Conservation (phyloP, 306 rosid species). For the Rosa multiflora region DNA sequence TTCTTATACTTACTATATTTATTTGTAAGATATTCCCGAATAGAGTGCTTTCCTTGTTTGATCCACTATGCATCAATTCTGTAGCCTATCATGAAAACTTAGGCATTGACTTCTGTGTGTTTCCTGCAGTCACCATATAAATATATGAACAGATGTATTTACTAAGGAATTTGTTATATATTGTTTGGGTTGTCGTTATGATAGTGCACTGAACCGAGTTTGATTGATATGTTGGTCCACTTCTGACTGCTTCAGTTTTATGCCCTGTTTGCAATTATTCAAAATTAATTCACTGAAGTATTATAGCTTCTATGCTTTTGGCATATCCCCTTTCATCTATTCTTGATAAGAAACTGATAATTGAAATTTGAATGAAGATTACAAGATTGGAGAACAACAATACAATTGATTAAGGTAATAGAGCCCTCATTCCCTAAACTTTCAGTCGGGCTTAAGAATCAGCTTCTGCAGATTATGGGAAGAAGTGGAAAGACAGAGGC, state of each 20-base stretch:
- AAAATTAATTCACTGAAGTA: not conserved
- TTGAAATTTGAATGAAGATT: conserved; percentile 48
- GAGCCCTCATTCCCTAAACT: conserved; percentile 70
- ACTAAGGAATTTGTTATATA: not conserved
- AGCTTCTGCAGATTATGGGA: conserved; percentile 74
- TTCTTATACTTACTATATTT: not conserved
- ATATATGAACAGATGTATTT: not conserved
- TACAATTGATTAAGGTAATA: conserved; percentile 61
- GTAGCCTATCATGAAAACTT: not conserved
- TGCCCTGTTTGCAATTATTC: not conserved
- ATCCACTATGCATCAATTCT: not conserved
- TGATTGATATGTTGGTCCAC: not conserved
- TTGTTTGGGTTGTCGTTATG: too few species aligned
- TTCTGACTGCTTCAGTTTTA: not conserved
- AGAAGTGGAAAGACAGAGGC: conserved; percentile 79
- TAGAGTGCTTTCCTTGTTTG: not conserved
- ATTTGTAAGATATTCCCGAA: not conserved
- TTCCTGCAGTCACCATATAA: not conserved
- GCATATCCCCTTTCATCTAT: conserved; percentile 10
- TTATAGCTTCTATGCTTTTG: conserved; percentile 21
- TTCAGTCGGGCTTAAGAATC: conserved; percentile 67
- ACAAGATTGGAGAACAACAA: conserved; percentile 83
- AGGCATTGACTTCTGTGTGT: not conserved
- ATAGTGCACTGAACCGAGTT: not conserved
- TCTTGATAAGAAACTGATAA: conserved; percentile 28